Evolutionary conservation across 768 basidiomycete genomes (phyloP), one percentile per base, ranked within the genome.

Genomic region (Leccinum rimulosum): DNA sequence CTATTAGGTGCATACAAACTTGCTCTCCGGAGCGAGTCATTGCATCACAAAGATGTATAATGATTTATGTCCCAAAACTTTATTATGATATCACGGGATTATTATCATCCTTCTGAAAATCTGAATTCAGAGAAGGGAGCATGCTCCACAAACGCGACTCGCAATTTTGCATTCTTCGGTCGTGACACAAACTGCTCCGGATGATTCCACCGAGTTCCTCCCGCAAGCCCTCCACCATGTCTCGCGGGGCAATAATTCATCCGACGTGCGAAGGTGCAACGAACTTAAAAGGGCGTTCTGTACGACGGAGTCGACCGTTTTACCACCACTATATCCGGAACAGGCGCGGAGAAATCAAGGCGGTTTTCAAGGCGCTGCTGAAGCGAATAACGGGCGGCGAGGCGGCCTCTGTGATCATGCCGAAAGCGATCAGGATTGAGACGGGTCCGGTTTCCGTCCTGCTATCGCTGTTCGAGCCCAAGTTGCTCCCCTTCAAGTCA

Each of bases 271-370:
- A 94, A 61, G 80, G 81, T 3, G 63, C 80, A 5, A 98, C 74
- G 88, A 95, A 61, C 83, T 98, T 54, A 28, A 28, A 89, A 86
- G 70, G 85, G 92, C 51, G 91, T 88, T 64, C 79, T 78, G n/a
- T 93, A 85, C 71, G 89, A 87, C 61, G 91, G 97, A 63, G 89
- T 98, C 62, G 91, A 98, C 95, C 95, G 0, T 97, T 95, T 76
- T 97, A 95, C 77, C 91, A 89, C 69, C 95, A 98, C 69, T 98
- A 97, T 71, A 88, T 92, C 14, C 82, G 95, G 43, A 98, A 98
- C 75, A 88, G 93, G 65, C 83, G 95, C 40, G 93, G 95, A 66
- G 92, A 95, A 70, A 95, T 93, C 25, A 93, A 95, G 68, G 83
- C 79, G 43, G 82, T 89, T 4, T 75, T 95, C 51, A 80, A 84